Evolutionary conservation across 2,329 filamentous ascomycete genomes (phyloP), one percentile per base, ranked within the genome.

Genomic region (Hyphodiscus sp.): DNA sequence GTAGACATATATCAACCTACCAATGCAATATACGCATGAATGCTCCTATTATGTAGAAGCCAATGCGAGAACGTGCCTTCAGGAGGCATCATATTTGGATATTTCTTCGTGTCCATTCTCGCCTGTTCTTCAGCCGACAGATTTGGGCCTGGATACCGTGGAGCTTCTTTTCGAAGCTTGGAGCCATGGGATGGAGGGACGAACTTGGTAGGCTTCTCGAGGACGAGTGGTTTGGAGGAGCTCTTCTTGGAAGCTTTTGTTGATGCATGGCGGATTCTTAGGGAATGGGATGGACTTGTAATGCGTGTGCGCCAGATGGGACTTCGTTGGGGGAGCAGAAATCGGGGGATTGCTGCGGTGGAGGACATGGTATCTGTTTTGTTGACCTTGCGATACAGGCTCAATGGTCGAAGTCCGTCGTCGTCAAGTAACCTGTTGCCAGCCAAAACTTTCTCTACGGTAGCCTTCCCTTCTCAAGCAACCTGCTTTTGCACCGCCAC

Each of bases 171-270:
- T 5, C 79, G 76, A 30, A 90, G 78, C 7, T 87, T 78, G 20
- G 87, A 76, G 13, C 87, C 86, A 70, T 97, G 94, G 0, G 92
- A 97, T 0, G 94, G 94, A 1, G 94, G 92, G 47, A 89, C 89
- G 77, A 96, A 97, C 69, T 86, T 87, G 65, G 87, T 80, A 20
- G 92, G 92, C 71, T 96, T 90, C 64, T 89, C 89, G 60, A 99
- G 84, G 5, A 90, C 80, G 57, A 85, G 78, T 38, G 82, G 80
- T 65, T 86, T 87, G 10, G 58, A 45, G 20, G 38, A 38, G 41
- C 44, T 43, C 30, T 20, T 43, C 52, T 50, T 56, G 30, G 54
- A 38, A 20, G 61, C 53, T 44, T 66, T 68, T 47, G 60, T 67
- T 43, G 70, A 72, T 38, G 68, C 69, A 59, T 72, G 56, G 45